Conservation (phyloP, 2,329 filamentous ascomycete species). For the Ophiostoma montium region DNA sequence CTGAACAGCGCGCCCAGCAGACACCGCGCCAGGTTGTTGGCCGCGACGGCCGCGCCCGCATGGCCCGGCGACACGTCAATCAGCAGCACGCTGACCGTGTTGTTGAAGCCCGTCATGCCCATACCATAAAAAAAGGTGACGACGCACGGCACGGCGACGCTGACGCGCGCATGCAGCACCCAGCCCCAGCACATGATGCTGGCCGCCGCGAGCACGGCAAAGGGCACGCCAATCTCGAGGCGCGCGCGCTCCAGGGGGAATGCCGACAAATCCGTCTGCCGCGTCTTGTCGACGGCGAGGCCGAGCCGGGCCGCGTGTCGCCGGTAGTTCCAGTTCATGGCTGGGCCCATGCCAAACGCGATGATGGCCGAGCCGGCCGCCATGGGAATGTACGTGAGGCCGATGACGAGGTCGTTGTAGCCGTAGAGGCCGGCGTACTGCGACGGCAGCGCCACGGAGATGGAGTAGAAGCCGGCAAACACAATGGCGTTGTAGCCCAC, state of each 20-base stretch:
- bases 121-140: conserved; percentile 32
- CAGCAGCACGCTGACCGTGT: conserved; percentile 36
- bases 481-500: conserved; percentile 30
- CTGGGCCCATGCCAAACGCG: conserved; percentile 32
- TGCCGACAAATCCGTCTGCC: conserved; percentile 31
- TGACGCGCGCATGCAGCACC: conserved; percentile 28
- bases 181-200: conserved; percentile 38
- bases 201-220: conserved; percentile 34
- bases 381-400: conserved; percentile 38
- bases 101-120: conserved; percentile 39
- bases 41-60: conserved; percentile 39
- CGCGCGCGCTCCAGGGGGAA: conserved; percentile 39
- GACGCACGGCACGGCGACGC: conserved; percentile 32
- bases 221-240: conserved; percentile 33
- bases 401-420: conserved; percentile 39
- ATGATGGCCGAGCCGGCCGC: conserved; percentile 34
- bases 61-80: conserved; percentile 40
- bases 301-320: conserved; percentile 41
- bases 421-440: conserved; percentile 35
- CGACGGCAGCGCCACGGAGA: conserved; percentile 30
- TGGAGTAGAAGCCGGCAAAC: conserved; percentile 36
- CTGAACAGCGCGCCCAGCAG: conserved; percentile 38
- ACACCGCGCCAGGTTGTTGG: conserved; percentile 42
- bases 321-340: conserved; percentile 55
- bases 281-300: conserved; percentile 37